Base-by-base conservation (phyloP, 352 stramenopile species). In the Globisporangium cystogenes region DNA sequence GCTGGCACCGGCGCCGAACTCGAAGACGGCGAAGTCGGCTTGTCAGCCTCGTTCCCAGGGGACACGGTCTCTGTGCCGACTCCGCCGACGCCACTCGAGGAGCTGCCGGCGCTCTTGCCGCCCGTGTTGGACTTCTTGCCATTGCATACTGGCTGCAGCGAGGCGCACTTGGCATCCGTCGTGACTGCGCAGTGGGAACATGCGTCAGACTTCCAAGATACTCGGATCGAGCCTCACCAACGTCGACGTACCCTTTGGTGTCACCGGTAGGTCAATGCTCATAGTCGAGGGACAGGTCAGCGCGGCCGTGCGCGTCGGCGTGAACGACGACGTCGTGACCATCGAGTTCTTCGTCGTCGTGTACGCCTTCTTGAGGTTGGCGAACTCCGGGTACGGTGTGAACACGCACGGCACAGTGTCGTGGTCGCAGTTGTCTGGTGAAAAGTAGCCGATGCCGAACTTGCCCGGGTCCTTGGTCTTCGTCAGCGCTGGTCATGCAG, bases 371-470 rank as follows among this genome's bases (percentile, higher is more conserved):
- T 87, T 86, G 35, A 93, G 68, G 58, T 81, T 80, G 7, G 76
- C 62, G 50, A 76, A 88, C 62, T 93, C 77, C 5, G 82, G 82
- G 55, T 90, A 89, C 20, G 74, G 74, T 36, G 52, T 76, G 64
- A 82, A 91, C 48, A 59, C 63, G 55, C 81, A 91, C 54, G 55
- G 39, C 12, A 67, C 55, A n/a, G 37, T 71, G 45, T 73, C 65
- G 59, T 89, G 60, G 68, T 93, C 77, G 49, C 82, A 93, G 51
- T 74, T 65, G 24, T 82, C 68, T 21, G 80, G 82, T 24, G 65
- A 35, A 23, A 91, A 91, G 65, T 87, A 91, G 2, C 78, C 80
- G 20, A 93, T 49, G 29, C 80, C 82, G 48, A 84, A 91, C 44
- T 87, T 87, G 21, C 78, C 76, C 7, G 70, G 21, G 50, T 93